phyloP scores from a whole-genome alignment of 495 filamentous ascomycete genomes.

The Copromyces sp. region DNA sequence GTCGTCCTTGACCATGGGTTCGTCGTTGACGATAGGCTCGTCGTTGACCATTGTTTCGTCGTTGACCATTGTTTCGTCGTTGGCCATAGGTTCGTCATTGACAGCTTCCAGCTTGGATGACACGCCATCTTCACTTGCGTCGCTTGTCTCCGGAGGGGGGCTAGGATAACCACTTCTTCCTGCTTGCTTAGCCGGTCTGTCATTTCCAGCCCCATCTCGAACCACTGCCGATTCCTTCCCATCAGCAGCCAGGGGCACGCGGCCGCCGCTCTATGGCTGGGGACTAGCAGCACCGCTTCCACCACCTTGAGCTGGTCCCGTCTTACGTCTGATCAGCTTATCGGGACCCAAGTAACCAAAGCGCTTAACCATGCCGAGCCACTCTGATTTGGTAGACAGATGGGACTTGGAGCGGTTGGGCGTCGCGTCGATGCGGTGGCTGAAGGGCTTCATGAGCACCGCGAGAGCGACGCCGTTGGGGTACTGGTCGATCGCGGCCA shows the following conservation, averaged over 20 bases:
- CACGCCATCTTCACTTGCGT: background rate
- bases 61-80: background rate
- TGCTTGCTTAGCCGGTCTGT: background rate
- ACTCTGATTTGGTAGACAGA: slow-evolving; percentile 31
- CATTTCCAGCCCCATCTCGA: background rate
- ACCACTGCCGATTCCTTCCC: background rate
- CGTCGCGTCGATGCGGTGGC: slow-evolving; percentile 39
- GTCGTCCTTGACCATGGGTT: background rate
- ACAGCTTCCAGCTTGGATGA: background rate
- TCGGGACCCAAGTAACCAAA: slow-evolving; percentile 26
- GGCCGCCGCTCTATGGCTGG: background rate
- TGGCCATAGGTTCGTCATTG: background rate
- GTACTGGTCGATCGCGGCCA: background rate
- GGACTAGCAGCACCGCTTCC: background rate
- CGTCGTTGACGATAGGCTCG: background rate
- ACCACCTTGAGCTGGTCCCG: background rate
- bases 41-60: background rate
- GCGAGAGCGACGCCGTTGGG: slow-evolving; percentile 28
- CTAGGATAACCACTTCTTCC: background rate
- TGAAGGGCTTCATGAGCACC: slow-evolving; percentile 52
- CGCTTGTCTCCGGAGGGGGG: background rate
- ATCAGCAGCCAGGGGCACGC: background rate
- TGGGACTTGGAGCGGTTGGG: slow-evolving; percentile 17
- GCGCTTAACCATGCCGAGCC: slow-evolving; percentile 38
- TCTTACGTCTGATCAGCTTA: slow-evolving; percentile 37